Evolutionary conservation across 345 rosid species (phyloP).

Genomic region (Euphorbia lathyris): DNA sequence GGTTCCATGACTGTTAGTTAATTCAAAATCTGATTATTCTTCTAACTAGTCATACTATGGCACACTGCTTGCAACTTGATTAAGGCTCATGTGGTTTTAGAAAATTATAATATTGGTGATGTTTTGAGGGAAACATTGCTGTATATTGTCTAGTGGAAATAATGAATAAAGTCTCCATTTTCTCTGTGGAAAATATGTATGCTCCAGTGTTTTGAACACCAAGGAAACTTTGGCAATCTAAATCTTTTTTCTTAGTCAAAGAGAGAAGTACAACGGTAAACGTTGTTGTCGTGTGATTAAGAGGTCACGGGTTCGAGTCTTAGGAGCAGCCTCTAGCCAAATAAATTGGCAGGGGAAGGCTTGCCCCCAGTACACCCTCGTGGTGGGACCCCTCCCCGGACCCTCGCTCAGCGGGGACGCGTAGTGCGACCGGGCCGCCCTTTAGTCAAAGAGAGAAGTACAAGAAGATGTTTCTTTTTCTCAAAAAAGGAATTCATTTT

Average conservation of each 20-base stretch:
- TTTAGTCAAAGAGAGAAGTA: neutral
- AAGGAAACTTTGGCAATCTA: neutral
- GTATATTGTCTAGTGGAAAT: neutral
- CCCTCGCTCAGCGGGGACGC: too few relatives aligned
- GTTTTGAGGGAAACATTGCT: neutral
- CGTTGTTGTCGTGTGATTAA: too few relatives aligned
- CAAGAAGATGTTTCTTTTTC: neutral
- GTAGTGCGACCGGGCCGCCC: too few relatives aligned
- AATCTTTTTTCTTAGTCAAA: neutral
- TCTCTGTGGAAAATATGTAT: neutral
- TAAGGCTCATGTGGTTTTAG: neutral
- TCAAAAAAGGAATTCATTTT: neutral
- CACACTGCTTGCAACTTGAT: neutral
- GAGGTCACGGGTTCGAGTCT: too few relatives aligned
- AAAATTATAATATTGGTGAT: neutral
- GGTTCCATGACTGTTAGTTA: too few relatives aligned
- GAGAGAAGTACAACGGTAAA: neutral
- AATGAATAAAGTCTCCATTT: neutral
- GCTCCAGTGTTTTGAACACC: neutral
- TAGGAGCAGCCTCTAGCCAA: too few relatives aligned
- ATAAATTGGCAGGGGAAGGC: too few relatives aligned
- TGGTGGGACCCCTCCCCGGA: too few relatives aligned
- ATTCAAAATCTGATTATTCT: neutral
- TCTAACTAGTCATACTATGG: neutral
- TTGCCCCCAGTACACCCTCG: too few relatives aligned